Conservation (phyloP, 2,329 filamentous ascomycete species). For the Fusarium annulatum region DNA sequence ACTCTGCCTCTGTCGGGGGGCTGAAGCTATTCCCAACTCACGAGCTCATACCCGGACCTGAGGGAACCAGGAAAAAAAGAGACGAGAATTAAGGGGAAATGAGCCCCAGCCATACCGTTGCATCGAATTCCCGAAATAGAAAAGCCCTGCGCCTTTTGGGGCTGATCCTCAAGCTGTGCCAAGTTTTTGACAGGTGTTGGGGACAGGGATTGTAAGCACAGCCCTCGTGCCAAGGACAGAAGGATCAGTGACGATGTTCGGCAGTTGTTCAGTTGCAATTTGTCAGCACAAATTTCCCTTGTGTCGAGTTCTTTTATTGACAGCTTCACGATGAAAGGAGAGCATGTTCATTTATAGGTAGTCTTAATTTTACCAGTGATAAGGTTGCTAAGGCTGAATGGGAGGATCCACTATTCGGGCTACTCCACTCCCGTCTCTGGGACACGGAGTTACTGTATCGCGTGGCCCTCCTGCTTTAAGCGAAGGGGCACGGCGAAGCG, state of each 20-base stretch:
- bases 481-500: too few species aligned
- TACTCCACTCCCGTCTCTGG: not conserved
- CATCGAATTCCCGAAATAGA: not conserved
- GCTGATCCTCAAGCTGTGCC: not conserved
- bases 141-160: not conserved
- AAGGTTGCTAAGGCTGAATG: not conserved
- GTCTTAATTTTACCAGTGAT: not conserved
- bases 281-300: not conserved
- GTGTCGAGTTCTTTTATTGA: not conserved
- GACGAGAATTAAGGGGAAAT: not conserved
- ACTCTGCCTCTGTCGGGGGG: not conserved
- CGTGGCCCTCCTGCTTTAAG: too few species aligned
- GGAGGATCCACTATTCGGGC: not conserved
- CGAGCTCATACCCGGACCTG: not conserved
- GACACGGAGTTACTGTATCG: not conserved
- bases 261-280: not conserved
- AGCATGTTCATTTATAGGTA: not conserved
- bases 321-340: not conserved
- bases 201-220: constrained; percentile 1
- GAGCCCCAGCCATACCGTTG: not conserved
- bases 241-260: not conserved
- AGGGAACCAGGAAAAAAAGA: too few species aligned
- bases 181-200: not conserved
- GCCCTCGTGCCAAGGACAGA: not conserved
- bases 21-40: not conserved